Conservation (phyloP, 2,329 filamentous ascomycete species). For the Teratosphaeria gauchensis region DNA sequence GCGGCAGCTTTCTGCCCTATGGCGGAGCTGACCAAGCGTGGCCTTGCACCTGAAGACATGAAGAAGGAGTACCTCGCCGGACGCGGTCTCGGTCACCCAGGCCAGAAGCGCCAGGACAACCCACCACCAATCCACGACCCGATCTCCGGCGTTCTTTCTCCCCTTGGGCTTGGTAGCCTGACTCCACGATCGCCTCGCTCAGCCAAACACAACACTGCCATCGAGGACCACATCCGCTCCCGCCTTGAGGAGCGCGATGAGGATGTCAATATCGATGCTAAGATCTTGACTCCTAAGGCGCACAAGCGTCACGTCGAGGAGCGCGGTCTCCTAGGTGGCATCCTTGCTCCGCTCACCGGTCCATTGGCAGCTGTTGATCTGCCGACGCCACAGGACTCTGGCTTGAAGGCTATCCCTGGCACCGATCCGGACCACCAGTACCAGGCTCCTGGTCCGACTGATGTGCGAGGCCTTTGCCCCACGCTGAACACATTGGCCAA, state of each 20-base stretch:
- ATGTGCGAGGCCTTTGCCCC: conserved; percentile 11
- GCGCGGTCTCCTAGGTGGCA: conserved; percentile 8
- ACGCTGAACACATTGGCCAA: conserved; percentile 7
- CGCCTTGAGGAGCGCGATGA: conserved; percentile 11
- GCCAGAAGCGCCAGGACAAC: conserved; percentile 8
- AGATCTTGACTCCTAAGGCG: conserved; percentile 11
- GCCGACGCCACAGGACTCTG: conserved; percentile 14
- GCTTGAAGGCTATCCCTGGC: conserved; percentile 14
- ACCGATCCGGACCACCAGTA: conserved; percentile 17
- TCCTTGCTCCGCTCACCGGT: conserved; percentile 16
- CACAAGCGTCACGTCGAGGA: conserved; percentile 11
- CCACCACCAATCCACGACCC: conserved; percentile 7
- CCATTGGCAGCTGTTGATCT: conserved; percentile 12
- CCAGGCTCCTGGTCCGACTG: conserved; percentile 12
- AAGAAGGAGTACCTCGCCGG: conserved; percentile 3
- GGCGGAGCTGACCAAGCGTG: conserved; percentile 5
- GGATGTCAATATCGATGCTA: conserved; percentile 9
- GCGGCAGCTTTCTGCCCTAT: conserved; percentile 7
- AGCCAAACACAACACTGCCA: conserved; percentile 3
- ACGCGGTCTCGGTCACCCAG: conserved; percentile 2
- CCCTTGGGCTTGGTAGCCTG: conserved; percentile 8
- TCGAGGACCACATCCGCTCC: conserved; percentile 9
- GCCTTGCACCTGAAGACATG: conserved; percentile 4
- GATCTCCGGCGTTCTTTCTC: conserved; percentile 8
- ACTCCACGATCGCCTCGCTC: conserved; percentile 8